Evolutionary conservation across 192 early-diverging fungal genomes (phyloP), one percentile per base, ranked within the genome.

Genomic region (Spizellomyces sp.): DNA sequence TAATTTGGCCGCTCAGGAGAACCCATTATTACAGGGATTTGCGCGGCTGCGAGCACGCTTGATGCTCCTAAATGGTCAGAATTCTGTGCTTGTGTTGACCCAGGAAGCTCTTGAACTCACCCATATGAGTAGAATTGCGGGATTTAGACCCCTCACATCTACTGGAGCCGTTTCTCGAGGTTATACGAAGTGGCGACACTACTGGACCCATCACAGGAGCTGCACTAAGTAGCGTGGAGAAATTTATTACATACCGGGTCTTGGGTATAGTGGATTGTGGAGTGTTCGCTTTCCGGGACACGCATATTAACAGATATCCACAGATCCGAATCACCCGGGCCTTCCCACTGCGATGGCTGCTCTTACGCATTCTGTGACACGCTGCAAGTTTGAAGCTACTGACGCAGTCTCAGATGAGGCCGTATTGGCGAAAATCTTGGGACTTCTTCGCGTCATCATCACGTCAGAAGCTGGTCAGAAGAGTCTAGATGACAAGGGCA

Each of bases 351-450:
- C 94, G 0, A 89, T 94, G 84, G 78, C 87, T 48, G 80, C 80
- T 7, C 67, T 95, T 27, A 87, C 93, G 10, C 85, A 91, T 44
- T 89, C 96, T 4, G 95, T 94, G 10, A 93, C 96, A 1, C 93
- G 94, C 72, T 98, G 95, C 79, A 94, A 96, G 75, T 98, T 99
- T 78, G 95, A 96, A 74, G 92, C 94, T 1, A 93, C 94, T 2
- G 95, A 98, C 72, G 87, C 92, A 5, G 91, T 93, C 0, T 93
- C 95, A 0, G 96, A 99, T 72, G 98, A 99, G 80, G 88, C 94
- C 5, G 98, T 99, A 1, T 84, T 99, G 44, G 80, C 93, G 57
- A 89, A 90, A 71, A 96, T 99, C 61, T 84, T 99, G 27, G 86
- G 90, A 27, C 84, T 99, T 9, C 77, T 96, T 27, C 81, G 90